These are phyloP conservation scores for Phyllosticta paracitricarpa DNA, from an alignment of 2,329 filamentous ascomycete genomes.

Conservation along the genomic window DNA sequence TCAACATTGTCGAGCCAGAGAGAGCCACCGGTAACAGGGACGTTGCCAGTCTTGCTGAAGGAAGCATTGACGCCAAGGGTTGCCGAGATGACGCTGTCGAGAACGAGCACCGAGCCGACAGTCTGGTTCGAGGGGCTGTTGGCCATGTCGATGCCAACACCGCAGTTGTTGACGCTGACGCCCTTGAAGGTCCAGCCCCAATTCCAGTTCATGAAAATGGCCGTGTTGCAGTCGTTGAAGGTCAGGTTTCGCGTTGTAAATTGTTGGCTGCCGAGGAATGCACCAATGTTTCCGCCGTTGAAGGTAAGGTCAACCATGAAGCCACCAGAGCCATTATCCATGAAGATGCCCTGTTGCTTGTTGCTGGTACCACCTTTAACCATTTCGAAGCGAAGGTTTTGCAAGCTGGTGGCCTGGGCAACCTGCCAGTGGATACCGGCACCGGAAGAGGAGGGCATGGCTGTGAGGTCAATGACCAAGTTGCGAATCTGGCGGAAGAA, in stretches of 20 bases:
- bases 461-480: slow-evolving; percentile 40
- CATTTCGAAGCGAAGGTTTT: slow-evolving; percentile 54
- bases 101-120: slow-evolving; percentile 74
- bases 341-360: slow-evolving; percentile 49
- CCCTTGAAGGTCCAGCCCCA: slow-evolving; percentile 42
- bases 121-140: slow-evolving; percentile 56
- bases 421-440: slow-evolving; percentile 58
- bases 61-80: slow-evolving; percentile 71
- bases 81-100: slow-evolving; percentile 71
- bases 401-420: slow-evolving; percentile 53
- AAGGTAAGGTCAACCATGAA: slow-evolving; percentile 51
- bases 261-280: slow-evolving; percentile 55
- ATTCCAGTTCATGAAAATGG: slow-evolving; percentile 46
- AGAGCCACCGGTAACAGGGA: slow-evolving; percentile 64
- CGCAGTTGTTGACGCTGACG: slow-evolving; percentile 37
- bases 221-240: slow-evolving; percentile 40
- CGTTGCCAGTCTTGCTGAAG: slow-evolving; percentile 55
- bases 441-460: slow-evolving; percentile 21
- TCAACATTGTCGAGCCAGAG: slow-evolving; percentile 86
- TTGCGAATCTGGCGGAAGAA: slow-evolving; percentile 48
- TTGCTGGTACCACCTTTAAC: slow-evolving; percentile 32
- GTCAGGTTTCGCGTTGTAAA: slow-evolving; percentile 43
- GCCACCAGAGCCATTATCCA: slow-evolving; percentile 51
- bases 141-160: slow-evolving; percentile 41
- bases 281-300: slow-evolving; percentile 50